phyloP scores from a whole-genome alignment of 1,284 basidiomycete genomes.

The Tilletia indica region DNA sequence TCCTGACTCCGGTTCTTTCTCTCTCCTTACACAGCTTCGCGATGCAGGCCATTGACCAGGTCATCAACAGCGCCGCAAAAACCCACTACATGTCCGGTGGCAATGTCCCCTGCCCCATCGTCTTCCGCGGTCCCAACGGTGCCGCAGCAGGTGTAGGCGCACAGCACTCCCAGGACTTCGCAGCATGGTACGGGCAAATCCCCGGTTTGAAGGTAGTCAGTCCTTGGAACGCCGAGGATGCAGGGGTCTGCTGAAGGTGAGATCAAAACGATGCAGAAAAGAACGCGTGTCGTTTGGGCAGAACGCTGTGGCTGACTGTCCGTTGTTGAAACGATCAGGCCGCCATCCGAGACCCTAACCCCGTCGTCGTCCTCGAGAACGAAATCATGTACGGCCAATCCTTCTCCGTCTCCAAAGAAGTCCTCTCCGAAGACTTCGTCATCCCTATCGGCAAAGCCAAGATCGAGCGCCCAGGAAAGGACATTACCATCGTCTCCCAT shows the following conservation, averaged over 20 bases:
- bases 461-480: conserved; percentile 85
- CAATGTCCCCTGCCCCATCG: conserved; percentile 93
- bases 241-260: conserved; percentile 93
- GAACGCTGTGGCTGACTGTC: neutral
- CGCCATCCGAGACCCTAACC: conserved; percentile 97
- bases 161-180: conserved; percentile 62
- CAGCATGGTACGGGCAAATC: conserved; percentile 83
- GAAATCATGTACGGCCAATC: conserved; percentile 97
- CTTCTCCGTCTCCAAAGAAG: conserved; percentile 92
- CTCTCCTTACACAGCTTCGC: neutral
- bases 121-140: conserved; percentile 99
- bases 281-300: neutral
- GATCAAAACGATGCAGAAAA: conserved; percentile 27
- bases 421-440: conserved; percentile 85
- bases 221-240: conserved; percentile 96
- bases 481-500: conserved; percentile 93
- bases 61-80: conserved; percentile 98
- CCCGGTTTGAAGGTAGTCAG: conserved; percentile 97
- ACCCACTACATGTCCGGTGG: conserved; percentile 99
- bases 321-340: conserved; percentile 60
- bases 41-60: conserved; percentile 89
- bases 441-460: conserved; percentile 97
- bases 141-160: conserved; percentile 95
- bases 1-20: too few relatives aligned
- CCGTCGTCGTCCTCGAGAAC: conserved; percentile 97